Evolutionary conservation across 78 protist genomes (phyloP).

Genomic region (slime mould (Dictyostelium discoideum)): DNA sequence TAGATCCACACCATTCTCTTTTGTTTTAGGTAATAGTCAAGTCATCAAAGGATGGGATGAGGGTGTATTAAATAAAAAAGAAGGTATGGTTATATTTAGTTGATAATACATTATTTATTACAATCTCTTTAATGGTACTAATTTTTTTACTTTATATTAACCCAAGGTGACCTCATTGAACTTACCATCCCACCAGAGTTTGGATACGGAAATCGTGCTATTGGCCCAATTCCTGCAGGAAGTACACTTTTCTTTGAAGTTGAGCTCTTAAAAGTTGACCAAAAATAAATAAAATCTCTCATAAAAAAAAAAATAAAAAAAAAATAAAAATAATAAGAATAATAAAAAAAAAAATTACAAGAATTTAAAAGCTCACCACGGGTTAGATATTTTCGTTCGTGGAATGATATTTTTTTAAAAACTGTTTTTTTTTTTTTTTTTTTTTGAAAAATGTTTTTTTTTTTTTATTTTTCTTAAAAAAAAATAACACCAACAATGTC

Average conservation of each 20-base stretch:
- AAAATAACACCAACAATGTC: no score
- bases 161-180: slow-evolving; percentile 70
- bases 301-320: no score
- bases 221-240: slow-evolving; percentile 54
- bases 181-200: slow-evolving; percentile 76
- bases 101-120: no score
- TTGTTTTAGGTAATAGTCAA: slow-evolving; percentile 67
- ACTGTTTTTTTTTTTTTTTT: no score
- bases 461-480: no score
- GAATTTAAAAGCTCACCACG: no score
- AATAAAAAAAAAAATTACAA: no score
- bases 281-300: not conserved
- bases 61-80: slow-evolving; percentile 37
- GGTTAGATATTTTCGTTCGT: no score
- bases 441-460: no score
- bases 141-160: not conserved
- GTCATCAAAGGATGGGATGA: slow-evolving; percentile 88
- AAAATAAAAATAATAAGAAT: no score
- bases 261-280: not conserved
- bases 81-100: slow-evolving; percentile 34
- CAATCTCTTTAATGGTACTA: not conserved
- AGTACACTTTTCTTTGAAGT: slow-evolving; percentile 40
- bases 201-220: slow-evolving; percentile 55
- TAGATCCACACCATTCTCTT: slow-evolving; percentile 47
- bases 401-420: no score